Conservation (phyloP, 2,329 filamentous ascomycete species). For the Aspergillus neotritici region DNA sequence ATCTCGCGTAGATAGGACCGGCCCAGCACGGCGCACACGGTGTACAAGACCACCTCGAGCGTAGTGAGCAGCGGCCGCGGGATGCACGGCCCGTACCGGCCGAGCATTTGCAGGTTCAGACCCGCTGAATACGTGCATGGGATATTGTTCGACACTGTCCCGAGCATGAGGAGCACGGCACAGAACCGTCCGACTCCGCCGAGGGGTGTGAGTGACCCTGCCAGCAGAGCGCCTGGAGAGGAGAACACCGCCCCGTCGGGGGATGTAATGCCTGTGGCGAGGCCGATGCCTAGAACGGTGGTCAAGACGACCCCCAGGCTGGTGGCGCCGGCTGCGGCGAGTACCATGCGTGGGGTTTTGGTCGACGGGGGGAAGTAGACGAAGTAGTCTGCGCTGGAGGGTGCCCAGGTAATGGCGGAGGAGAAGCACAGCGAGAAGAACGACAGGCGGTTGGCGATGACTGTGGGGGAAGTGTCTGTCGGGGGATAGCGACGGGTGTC, state of each 20-base stretch:
- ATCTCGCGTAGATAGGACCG: slow-evolving; percentile 38
- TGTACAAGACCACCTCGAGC: slow-evolving; percentile 37
- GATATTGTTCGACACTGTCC: slow-evolving; percentile 39
- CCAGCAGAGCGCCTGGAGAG: slow-evolving; percentile 31
- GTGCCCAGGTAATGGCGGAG: slow-evolving; percentile 28
- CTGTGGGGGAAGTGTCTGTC: slow-evolving; percentile 15
- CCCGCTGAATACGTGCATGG: slow-evolving; percentile 40
- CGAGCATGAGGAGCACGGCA: slow-evolving; percentile 36
- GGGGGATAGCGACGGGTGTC: slow-evolving; percentile 20
- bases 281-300: slow-evolving; percentile 35
- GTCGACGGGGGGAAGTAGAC: slow-evolving; percentile 37
- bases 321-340: slow-evolving; percentile 31
- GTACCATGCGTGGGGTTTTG: slow-evolving; percentile 29
- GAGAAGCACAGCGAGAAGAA: slow-evolving; percentile 33
- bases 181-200: slow-evolving; percentile 39
- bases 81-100: slow-evolving; percentile 29
- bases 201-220: slow-evolving; percentile 31
- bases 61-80: slow-evolving; percentile 40
- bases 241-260: slow-evolving; percentile 23
- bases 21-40: slow-evolving; percentile 38
- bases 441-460: slow-evolving; percentile 27
- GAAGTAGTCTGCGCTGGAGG: slow-evolving; percentile 37
- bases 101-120: slow-evolving; percentile 38
- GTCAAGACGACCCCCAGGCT: slow-evolving; percentile 28
- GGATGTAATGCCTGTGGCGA: slow-evolving; percentile 32